Base-by-base conservation (phyloP, 2,329 filamentous ascomycete species). In the Sarocladiaceae sp. region DNA sequence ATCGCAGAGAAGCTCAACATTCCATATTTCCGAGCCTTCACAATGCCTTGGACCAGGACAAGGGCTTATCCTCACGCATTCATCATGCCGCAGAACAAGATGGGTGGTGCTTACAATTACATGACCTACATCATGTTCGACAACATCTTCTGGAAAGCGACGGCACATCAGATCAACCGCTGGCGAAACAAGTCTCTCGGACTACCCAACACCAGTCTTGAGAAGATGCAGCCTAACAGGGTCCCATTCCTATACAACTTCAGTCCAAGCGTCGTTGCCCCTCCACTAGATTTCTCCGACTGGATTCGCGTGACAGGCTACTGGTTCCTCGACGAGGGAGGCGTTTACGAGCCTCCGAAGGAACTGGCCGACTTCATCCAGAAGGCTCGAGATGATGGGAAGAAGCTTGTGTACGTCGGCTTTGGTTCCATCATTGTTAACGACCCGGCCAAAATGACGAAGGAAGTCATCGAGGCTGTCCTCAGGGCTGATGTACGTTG, bases 191-290 rank as follows among this genome's bases (percentile, higher is more conserved):
- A 82, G 51, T 78, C 83, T 19, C 74, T 98, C 4, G 79, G 81
- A 0, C 69, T 98, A 21, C 85, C 83, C 43, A 83, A 82, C 50
- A 98, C 93, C 1, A 88, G 72, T 47, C 69, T 95, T 33, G 86
- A 93, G 59, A 95, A 90, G 67, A 80, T 98, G 79, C 89, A 96
- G 65, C 83, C 87, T 2, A 95, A 96, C 69, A 94, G 95, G 61
- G 88, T 96, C n/a, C 93, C 93, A 0, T 98, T 98, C 64, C 66
- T 98, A 35, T 98, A 98, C 71, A 97, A 96, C 65, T 97, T 96
- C 62, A 95, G 88, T 45, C 88, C 90, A 1, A 85, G 81, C 10
- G 93, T 98, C 11, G 93, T 98, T n/a, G 81, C 87, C 2, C 91
- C 90, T 21, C 93, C 93, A 13, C 72, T 96, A 2, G 93, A 98